These are phyloP conservation scores for Ustilago loliicola DNA, from an alignment of 1,284 basidiomycete genomes.

Conservation along the genomic window DNA sequence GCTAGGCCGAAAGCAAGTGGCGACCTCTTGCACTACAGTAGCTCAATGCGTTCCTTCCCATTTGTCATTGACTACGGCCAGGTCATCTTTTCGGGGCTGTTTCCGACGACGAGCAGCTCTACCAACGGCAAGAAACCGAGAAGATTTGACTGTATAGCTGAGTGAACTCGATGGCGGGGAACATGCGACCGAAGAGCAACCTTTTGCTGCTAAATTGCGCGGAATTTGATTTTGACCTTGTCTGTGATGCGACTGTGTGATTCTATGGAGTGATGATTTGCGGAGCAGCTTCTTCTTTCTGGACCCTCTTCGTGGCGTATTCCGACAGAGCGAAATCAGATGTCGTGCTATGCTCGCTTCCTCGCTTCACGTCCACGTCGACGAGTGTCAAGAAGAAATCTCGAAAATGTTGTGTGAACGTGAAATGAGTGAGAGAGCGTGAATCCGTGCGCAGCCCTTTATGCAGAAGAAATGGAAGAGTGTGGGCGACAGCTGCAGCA, in stretches of 20 bases:
- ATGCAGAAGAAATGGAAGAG: slow-evolving; percentile 1
- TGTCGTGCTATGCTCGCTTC: slow-evolving; percentile 11
- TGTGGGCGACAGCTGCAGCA: neutral
- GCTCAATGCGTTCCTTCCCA: too few species aligned
- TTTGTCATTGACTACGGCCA: too few species aligned
- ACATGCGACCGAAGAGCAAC: neutral
- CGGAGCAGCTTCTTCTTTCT: too few species aligned
- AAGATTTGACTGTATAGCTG: slow-evolving; percentile 1
- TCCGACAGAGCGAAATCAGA: neutral
- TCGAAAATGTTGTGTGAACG: slow-evolving; percentile 1
- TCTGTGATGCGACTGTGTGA: slow-evolving; percentile 3
- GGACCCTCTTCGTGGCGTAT: neutral
- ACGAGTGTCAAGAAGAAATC: slow-evolving; percentile 1
- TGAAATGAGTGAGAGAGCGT: slow-evolving; percentile 8
- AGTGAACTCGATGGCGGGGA: slow-evolving; percentile 20
- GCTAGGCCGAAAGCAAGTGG: too few species aligned
- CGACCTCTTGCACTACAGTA: too few species aligned
- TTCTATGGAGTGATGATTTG: neutral
- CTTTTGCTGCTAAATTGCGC: neutral
- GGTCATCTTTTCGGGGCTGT: too few species aligned
- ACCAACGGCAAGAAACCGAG: neutral
- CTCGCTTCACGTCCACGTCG: neutral
- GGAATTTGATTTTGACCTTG: neutral
- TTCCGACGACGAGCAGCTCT: neutral
- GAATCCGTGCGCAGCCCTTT: neutral